These are phyloP conservation scores for Verticillium nonalfalfae DNA, from an alignment of 2,329 filamentous ascomycete species.

Conservation along the genomic window DNA sequence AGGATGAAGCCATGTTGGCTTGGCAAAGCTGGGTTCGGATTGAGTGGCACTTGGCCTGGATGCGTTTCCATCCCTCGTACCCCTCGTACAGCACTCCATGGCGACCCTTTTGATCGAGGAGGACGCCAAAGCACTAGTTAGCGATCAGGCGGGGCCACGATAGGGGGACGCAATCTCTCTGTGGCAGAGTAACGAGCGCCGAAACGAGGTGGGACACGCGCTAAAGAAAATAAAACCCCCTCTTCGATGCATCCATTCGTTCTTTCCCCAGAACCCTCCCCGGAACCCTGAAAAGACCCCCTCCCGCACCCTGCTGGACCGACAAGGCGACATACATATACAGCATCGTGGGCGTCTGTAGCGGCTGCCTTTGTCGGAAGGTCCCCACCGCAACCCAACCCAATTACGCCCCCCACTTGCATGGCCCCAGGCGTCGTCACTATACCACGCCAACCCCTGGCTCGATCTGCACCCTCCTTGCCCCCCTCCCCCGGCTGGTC, in stretches of 20 bases:
- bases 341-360: neutral
- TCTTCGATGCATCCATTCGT: neutral
- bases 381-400: neutral
- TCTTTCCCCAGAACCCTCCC: too few species aligned
- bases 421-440: neutral
- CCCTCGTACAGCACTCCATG: too few species aligned
- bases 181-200: neutral
- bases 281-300: neutral
- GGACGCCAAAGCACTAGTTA: neutral
- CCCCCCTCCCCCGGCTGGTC: neutral
- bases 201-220: neutral
- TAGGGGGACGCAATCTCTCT: neutral
- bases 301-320: neutral
- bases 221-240: neutral
- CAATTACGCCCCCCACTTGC: neutral
- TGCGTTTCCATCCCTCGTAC: too few species aligned
- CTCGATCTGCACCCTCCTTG: neutral
- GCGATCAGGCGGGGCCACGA: neutral
- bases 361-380: neutral
- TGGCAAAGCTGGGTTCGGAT: neutral
- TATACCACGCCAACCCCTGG: neutral
- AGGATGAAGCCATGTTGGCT: neutral
- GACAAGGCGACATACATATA: too few species aligned
- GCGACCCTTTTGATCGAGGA: neutral
- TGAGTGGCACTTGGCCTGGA: too few species aligned